Base-by-base conservation (phyloP, 2,329 filamentous ascomycete genomes). In the Arachnomyces sp. region DNA sequence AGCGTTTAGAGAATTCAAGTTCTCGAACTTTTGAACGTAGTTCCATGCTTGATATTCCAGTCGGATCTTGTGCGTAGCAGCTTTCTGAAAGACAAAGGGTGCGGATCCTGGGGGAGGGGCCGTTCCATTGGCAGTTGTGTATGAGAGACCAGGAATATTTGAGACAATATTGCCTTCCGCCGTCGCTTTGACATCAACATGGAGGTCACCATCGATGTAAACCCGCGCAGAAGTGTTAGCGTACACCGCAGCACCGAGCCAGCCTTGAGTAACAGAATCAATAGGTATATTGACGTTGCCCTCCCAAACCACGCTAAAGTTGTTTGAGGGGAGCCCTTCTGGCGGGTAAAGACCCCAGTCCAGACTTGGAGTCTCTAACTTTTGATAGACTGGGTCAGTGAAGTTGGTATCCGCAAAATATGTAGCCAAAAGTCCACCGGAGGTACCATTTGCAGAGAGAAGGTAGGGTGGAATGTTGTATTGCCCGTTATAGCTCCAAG, bases 321-420 rank as follows among this genome's bases (percentile, higher is more conserved):
- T 70, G 42, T 63, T 69, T 1, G 62, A 68, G 7, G 63, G 55
- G 1, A 68, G 51, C 3, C 60, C 62, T 2, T 62, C 55, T 0
- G 67, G 66, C 8, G 66, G 66, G 38, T 67, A 69, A 18, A 68
- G 45, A 3, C 67, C 66, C 67, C 67, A 70, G 38, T 69, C 62
- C 2, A 65, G 55, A 5, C 62, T 61, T 2, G 67, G 67, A 0
- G 52, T 50, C 40, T 70, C 67, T 8, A 58, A 35, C 25, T 48
- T 53, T 17, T 55, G 46, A 1, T 53, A 50, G 3, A 55, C 17
- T 2, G 60, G 56, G 9, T 58, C 36, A 4, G 43, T 55, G 45
- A 68, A 70, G 35, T 67, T 56, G 1, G 60, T 61, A 29, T 63
- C 53, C 7, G n/a, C n/a, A n/a, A n/a, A n/a, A n/a, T n/a, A n/a